Evolutionary conservation across 1,139 yeast genomes (phyloP).

Genomic region (Zygosaccharomyces sapae): DNA sequence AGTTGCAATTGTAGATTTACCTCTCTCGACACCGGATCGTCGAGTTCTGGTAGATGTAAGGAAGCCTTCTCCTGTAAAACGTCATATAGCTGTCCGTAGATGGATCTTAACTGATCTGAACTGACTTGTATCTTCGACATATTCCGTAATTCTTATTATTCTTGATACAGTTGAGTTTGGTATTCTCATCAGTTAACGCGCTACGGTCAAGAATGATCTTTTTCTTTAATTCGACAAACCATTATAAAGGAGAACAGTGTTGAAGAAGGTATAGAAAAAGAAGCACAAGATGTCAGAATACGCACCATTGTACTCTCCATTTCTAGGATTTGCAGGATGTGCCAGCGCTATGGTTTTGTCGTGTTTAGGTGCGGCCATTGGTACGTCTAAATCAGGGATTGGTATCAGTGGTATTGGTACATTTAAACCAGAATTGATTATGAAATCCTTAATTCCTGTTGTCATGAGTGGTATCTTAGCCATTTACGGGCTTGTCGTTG

Average conservation of each 20-base stretch:
- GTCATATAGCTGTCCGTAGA: constrained; percentile 30
- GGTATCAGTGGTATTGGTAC: constrained; percentile 93
- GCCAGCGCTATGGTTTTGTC: constrained; percentile 87
- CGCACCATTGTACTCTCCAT: constrained; percentile 87
- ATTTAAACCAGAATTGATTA: constrained; percentile 74
- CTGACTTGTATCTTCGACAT: constrained; percentile 23
- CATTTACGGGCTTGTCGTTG: constrained; percentile 92
- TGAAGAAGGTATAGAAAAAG: not conserved
- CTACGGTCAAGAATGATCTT: not conserved
- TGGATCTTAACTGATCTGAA: constrained; percentile 28
- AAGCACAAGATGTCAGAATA: constrained; percentile 41
- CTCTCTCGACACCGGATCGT: constrained; percentile 38
- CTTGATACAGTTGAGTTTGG: not conserved
- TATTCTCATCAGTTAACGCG: not conserved
- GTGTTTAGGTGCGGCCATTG: constrained; percentile 95
- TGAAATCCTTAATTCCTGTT: constrained; percentile 86
- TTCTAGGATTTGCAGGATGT: constrained; percentile 92
- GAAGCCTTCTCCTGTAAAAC: constrained; percentile 25
- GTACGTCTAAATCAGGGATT: constrained; percentile 97
- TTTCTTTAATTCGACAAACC: not conserved
- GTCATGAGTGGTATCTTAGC: constrained; percentile 98
- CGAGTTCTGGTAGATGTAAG: constrained; percentile 21
- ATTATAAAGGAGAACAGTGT: not conserved
- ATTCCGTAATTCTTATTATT: not conserved
- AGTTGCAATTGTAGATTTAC: constrained; percentile 45